phyloP scores from a whole-genome alignment of 2,329 filamentous ascomycete species.

The Aspergillus novoparasiticus region DNA sequence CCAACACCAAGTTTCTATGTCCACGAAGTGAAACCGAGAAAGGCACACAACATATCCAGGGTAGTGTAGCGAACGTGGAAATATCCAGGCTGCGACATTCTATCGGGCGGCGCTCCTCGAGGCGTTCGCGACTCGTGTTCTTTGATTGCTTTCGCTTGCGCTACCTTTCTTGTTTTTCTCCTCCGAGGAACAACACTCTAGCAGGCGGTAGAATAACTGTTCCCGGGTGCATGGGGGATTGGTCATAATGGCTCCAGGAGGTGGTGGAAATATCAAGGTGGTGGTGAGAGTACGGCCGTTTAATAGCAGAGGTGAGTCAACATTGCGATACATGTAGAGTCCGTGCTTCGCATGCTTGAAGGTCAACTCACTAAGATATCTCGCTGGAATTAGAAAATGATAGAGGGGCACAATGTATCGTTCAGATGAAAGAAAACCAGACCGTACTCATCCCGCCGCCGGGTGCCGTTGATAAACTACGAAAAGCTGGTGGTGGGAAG shows the following conservation, averaged over 20 bases:
- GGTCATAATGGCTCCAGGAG: conserved; percentile 65
- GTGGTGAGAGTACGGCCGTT: conserved; percentile 96
- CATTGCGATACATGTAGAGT: neutral
- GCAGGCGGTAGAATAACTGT: conserved; percentile 18
- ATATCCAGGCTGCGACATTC: conserved; percentile 17
- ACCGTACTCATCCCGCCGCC: conserved; percentile 79
- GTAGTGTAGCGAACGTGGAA: neutral
- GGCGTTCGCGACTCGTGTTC: conserved; percentile 36
- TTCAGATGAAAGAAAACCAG: conserved; percentile 93
- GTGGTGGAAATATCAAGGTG: conserved; percentile 98
- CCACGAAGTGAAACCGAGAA: conserved; percentile 12
- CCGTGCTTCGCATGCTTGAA: neutral
- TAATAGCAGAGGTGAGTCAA: conserved; percentile 78
- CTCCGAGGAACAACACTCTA: conserved; percentile 14
- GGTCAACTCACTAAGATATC: conserved; percentile 12
- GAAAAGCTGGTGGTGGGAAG: conserved; percentile 59
- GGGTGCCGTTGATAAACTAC: conserved; percentile 55
- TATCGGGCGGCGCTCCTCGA: conserved; percentile 32
- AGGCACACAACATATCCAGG: conserved; percentile 8
- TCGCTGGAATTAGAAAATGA: conserved; percentile 69
- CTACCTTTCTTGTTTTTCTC: conserved; percentile 12
- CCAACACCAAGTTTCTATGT: conserved; percentile 20
- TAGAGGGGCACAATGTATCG: conserved; percentile 90
- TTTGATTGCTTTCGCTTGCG: conserved; percentile 16
- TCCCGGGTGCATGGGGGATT: conserved; percentile 40